phyloP scores from a whole-genome alignment of 768 basidiomycete species.

The Phylloporus sp. region DNA sequence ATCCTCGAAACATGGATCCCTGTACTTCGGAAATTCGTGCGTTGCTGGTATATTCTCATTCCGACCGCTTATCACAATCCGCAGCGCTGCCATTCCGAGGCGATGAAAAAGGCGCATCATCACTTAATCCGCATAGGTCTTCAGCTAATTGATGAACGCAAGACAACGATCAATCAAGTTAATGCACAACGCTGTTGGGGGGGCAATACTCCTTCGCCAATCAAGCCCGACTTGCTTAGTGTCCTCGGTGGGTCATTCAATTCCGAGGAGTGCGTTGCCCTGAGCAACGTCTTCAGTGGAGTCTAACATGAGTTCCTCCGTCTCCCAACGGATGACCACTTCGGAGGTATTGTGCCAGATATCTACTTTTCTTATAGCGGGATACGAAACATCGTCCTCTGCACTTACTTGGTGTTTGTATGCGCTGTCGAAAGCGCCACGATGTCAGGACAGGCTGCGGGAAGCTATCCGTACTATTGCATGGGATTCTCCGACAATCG shows the following conservation, averaged over 20 bases:
- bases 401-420: constrained; percentile 62
- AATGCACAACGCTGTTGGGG: constrained; percentile 19
- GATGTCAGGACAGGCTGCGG: constrained; percentile 44
- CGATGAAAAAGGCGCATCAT: constrained; percentile 39
- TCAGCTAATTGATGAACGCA: constrained; percentile 48
- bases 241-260: constrained; percentile 40
- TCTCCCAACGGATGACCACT: constrained; percentile 47
- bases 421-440: constrained; percentile 44
- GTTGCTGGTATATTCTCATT: constrained; percentile 6
- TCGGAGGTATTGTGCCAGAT: constrained; percentile 60
- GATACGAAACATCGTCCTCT: constrained; percentile 58
- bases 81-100: constrained; percentile 44
- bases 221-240: constrained; percentile 44
- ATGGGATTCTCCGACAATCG: constrained; percentile 11
- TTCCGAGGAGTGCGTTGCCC: neutral
- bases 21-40: constrained; percentile 46
- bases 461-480: constrained; percentile 36
- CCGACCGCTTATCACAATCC: constrained; percentile 7
- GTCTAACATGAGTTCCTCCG: constrained; percentile 46
- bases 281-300: constrained; percentile 39
- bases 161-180: constrained; percentile 31
- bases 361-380: constrained; percentile 58
- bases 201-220: constrained; percentile 11
- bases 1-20: constrained; percentile 58
- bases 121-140: constrained; percentile 52